Evolutionary conservation across 768 basidiomycete genomes (phyloP), one percentile per base, ranked within the genome.

Genomic region (Lactifluus pinguis): DNA sequence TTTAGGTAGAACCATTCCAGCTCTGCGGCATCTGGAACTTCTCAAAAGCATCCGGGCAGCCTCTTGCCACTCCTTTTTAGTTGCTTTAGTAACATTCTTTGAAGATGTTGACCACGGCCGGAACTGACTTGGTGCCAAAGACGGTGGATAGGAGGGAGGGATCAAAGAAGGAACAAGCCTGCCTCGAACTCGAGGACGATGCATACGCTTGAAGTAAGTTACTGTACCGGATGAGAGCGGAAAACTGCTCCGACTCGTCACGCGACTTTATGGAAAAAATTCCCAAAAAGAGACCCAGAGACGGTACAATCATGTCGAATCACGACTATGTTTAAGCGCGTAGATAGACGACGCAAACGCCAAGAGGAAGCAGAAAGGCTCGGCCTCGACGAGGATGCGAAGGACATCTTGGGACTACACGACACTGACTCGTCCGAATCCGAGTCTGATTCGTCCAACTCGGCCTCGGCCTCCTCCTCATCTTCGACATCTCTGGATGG

Each of bases 391-490:
- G 80, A 79, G 38, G 84, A 84, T n/a, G 75, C 77, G 75, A 86
- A 79, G 68, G 82, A 81, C 51, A 68, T 83, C 39, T 72, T 89
- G 13, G 88, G 86, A 29, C 69, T 90, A 63, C 77, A 88, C 45
- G 85, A 89, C 65, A 87, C 86, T 0, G 86, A 90, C 70, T 86
- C 86, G 34, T 85, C 87, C 50, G 87, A 88, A 72, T 70, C 79
- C 67, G 78, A 79, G 13, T 82, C 83, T 9, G 75, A 75, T 55
- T 78, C 58, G 6, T 47, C 44, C 58, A 25, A 47, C 8, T 53
- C 58, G 30, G 17, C 36, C n/a, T 82, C 78, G 53, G 63, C 67
- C 25, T 55, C 68, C 25, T 55, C 68, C 55, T 70, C 61, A 9
- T 15, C 36, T 32, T 19, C 39, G 7, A 47, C 47, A 36, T 25